Base-by-base conservation (phyloP, 805 yeast species). In the Pichia eremophila region DNA sequence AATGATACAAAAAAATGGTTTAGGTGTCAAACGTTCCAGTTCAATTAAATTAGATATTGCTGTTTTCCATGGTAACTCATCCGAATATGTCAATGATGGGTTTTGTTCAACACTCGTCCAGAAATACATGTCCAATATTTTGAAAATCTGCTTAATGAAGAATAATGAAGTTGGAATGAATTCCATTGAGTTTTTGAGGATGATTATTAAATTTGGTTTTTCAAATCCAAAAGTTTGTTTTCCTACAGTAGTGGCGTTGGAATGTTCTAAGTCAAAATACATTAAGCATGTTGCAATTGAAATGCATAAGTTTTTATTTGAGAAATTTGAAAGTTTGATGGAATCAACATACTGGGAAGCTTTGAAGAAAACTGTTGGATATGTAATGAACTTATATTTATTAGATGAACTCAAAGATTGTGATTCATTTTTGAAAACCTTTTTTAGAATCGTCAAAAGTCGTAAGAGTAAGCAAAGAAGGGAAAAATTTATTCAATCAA, bases 51-150 rank as follows among this genome's bases (percentile, higher is more conserved):
- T 74, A 5, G 85, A 77, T 54, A 63, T 71, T 14, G 71, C 69
- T 8, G 75, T 73, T 0, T 75, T 82, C 54, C 79, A 78, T 54
- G 87, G 85, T 0, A 67, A 69, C 37, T 67, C 78, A 0, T 63
- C 69, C 36, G 64, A 72, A 1, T 71, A 75, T 44, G 65, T 73
- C 27, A 74, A 71, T 56, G 93, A 85, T 57, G 85, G 89, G 14
- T 78, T 86, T 0, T 82, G 93, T 59, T 76, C 91, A 0, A 81
- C 85, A 0, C 55, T 88, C 11, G 81, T 79, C 5, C 87, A 85
- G 46, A 65, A 87, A 36, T 85, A 80, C 56, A 61, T 81, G 44
- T 60, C 60, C 4, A 52, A 64, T 3, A 70, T 83, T 6, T 63
- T 85, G 25, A 62, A 66, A 3, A 60, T 78, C 17, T 77, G 87